Evolutionary conservation across 2,329 filamentous ascomycete species (phyloP), one percentile per base, ranked within the genome.

Genomic region (Blastomyces parvus): DNA sequence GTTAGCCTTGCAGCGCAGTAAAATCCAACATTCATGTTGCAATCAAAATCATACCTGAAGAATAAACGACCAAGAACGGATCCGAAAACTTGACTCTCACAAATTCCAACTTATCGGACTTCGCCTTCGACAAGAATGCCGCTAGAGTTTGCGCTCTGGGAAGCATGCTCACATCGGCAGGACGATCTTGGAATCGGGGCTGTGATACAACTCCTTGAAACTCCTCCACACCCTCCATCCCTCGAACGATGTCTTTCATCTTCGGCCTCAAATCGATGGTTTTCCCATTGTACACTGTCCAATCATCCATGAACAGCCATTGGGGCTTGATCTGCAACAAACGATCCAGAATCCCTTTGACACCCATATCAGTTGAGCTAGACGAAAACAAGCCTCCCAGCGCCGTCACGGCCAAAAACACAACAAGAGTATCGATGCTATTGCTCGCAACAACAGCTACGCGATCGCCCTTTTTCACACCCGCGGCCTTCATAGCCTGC

Each of bases 291-390:
- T 95, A 95, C 2, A 93, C 76, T 0, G 90, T 83, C 46, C 82
- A 85, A 69, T 94, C 90, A 69, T 96, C 91, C 70, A 93, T 86
- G 71, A 95, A 94, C n/a, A 96, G 80, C 71, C 85, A 89, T 74
- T 84, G 87, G 3, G 91, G 90, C 67, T 86, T 81, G 64, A 94
- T 86, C 78, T 94, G 90, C 59, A 86, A 76, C 33, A 89, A 80
- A 42, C 90, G 80, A 74, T 94, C 89, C 68, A 95, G 69, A 22
- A 95, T 83, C 0, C 90, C 90, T 66, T 87, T 86, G 17, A 87
- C 86, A 0, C 90, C 90, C 87, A 94, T 94, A 74, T 95, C 90
- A 0, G 90, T 93, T 8, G 86, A 89, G 61, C 84, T 87, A 58
- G 84, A 88, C 67, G 85, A 89, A 72, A 94, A 94, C 0, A 95